Percentiles rank a stretch among this genome's conserved stretches.
These are phyloP conservation scores for Xylaria scruposa DNA, from an alignment of 495 filamentous ascomycete genomes.

Conservation along the genomic window DNA sequence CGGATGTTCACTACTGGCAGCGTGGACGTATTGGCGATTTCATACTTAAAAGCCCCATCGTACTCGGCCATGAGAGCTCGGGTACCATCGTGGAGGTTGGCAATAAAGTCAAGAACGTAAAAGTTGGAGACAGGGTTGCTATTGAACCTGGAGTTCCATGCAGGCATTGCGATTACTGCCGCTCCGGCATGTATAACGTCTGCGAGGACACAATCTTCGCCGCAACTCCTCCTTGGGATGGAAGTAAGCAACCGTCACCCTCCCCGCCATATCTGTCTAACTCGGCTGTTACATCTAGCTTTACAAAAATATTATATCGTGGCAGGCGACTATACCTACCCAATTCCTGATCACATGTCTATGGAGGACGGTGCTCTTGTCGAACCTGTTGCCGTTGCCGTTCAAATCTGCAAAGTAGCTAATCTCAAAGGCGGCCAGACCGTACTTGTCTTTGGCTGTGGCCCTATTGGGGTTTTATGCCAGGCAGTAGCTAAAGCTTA, in stretches of 20 bases:
- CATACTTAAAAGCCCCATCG: constrained; percentile 41
- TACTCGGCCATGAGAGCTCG: constrained; percentile 80
- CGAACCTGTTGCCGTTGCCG: constrained; percentile 62
- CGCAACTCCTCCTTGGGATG: constrained; percentile 61
- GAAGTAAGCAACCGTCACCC: constrained; percentile 35
- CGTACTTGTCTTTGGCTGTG: constrained; percentile 62
- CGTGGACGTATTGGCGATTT: constrained; percentile 47
- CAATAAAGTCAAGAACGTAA: constrained; percentile 67
- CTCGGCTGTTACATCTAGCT: constrained; percentile 24
- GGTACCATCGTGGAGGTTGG: constrained; percentile 73
- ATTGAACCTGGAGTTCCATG: constrained; percentile 62
- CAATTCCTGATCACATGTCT: constrained; percentile 53
- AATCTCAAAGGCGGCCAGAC: constrained; percentile 53
- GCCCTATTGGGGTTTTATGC: constrained; percentile 62
- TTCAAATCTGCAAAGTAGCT: constrained; percentile 60
- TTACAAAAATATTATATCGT: constrained; percentile 61
- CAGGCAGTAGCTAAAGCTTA: constrained; percentile 60
- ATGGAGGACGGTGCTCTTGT: constrained; percentile 61
- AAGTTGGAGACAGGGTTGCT: constrained; percentile 67
- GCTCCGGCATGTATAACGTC: constrained; percentile 59
- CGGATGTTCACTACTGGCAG: constrained; percentile 46
- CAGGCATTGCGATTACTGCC: constrained; percentile 60
- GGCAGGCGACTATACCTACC: constrained; percentile 63
- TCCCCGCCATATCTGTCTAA: not conserved
- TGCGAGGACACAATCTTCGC: constrained; percentile 61